Evolutionary conservation across 75 land plant genomes (phyloP), one percentile per base, ranked within the genome.

Genomic region (Pseudotsuga menziesii): DNA sequence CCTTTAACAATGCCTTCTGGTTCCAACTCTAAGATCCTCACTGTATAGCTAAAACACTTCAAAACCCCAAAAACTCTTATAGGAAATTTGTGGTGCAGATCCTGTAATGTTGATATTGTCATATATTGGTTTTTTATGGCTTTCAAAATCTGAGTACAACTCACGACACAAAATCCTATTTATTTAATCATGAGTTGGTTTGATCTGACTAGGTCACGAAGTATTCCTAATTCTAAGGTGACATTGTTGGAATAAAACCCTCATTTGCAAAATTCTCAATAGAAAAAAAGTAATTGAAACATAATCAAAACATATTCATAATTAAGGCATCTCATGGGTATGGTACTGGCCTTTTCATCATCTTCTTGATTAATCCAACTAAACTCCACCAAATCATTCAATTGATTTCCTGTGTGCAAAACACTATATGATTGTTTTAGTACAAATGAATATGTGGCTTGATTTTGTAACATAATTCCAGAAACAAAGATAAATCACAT

Each of bases 291-390:
- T 15, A 16, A 6, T 16, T 2, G 16, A 26, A 15, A 19, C 4
- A 26, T 32, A 67, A 29, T 20, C 19, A 67, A 35, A 19, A 32
- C 71, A 19, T 3, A 67, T 5, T 15, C n/a, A 20, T 15, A 26
- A 19, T 14, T 14, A 80, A 20, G 15, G 58, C 25, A 56, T 66
- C 39, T 57, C 2, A 7, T 61, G 73, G 73, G 16, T 29, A 26
- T 60, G 26, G 79, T 25, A 85, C 89, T 41, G 56, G 82, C 83
- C 60, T 87, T 80, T 72, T 63, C 57, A 32, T 84, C 85, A 64
- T 89, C 87, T 64, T 73, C 88, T 58, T 85, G 57, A 58, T 86
- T 83, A 69, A 75, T 88, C 97, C 94, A 94, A 52, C 84, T 85
- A 85, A 90, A 94, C 16, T 87, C 88, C 48, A 91, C 86, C 76